These are phyloP conservation scores for Coemansia reversa DNA, from an alignment of 192 early-diverging fungal genomes.

Conservation along the genomic window DNA sequence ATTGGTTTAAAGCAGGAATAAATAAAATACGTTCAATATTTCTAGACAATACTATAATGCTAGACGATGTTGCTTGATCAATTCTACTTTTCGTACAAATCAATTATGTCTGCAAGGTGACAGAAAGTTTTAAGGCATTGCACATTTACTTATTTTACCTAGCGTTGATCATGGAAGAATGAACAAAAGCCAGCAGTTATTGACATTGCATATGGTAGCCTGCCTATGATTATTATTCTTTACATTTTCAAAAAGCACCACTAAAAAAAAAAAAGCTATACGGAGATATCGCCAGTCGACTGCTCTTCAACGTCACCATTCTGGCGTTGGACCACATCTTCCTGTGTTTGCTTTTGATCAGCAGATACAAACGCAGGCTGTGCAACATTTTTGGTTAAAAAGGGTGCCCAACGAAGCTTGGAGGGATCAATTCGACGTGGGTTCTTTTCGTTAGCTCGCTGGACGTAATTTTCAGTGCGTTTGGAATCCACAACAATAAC, in stretches of 20 bases:
- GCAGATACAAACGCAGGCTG: background rate
- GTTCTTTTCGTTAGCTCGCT: conserved; percentile 54
- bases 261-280: conserved; percentile 1
- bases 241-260: background rate
- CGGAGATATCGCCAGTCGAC: conserved; percentile 2
- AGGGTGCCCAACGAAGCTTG: conserved; percentile 72
- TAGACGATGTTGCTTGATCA: too few relatives aligned
- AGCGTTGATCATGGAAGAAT: too few relatives aligned
- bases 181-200: too few relatives aligned
- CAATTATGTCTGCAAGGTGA: too few relatives aligned
- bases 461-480: conserved; percentile 50
- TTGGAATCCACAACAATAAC: conserved; percentile 53
- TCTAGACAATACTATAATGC: too few relatives aligned
- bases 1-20: too few relatives aligned
- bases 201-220: too few relatives aligned
- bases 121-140: too few relatives aligned
- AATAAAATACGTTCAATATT: too few relatives aligned
- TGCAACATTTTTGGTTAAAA: conserved; percentile 49
- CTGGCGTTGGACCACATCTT: background rate
- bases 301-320: conserved; percentile 3
- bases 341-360: background rate
- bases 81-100: too few relatives aligned
- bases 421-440: conserved; percentile 57
- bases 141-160: too few relatives aligned
- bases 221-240: background rate